A percentile compares a stretch with the other conserved stretches of the same genome.
These are phyloP conservation scores for Xanthoconium purpureum DNA, from an alignment of 768 basidiomycete species.

Conservation along the genomic window DNA sequence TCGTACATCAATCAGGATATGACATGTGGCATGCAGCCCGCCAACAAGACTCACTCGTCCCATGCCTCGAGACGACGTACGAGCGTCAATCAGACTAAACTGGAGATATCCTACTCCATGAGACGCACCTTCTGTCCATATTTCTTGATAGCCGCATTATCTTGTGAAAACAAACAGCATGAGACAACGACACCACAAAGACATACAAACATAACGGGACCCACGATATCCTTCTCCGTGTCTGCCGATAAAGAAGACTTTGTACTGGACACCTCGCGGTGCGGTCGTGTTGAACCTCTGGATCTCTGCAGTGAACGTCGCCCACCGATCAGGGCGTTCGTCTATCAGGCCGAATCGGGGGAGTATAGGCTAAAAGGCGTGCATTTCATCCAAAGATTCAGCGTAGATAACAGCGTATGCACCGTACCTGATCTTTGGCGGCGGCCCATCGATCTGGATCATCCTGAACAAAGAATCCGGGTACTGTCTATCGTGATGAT, in stretches of 20 bases:
- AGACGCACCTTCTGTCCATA: constrained; percentile 48
- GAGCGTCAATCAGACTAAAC: neutral
- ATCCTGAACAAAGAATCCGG: neutral
- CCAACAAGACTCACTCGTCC: constrained; percentile 1
- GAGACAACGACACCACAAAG: neutral
- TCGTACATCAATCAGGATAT: neutral
- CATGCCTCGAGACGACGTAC: neutral
- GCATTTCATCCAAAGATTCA: neutral
- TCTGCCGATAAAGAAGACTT: constrained; percentile 59
- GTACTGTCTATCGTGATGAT: neutral
- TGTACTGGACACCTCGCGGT: constrained; percentile 27
- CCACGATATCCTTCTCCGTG: constrained; percentile 49
- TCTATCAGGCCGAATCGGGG: constrained; percentile 6
- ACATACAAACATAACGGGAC: neutral
- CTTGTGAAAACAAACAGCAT: constrained; percentile 31
- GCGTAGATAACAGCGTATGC: neutral
- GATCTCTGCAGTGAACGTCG: constrained; percentile 37
- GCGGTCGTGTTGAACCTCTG: constrained; percentile 27
- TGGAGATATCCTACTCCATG: neutral
- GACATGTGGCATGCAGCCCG: no score
- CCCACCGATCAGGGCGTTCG: constrained; percentile 45
- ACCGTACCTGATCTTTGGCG: neutral
- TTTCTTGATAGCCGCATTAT: constrained; percentile 59
- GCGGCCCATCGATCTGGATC: neutral
- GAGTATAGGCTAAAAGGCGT: neutral